Percentiles rank a stretch among this genome's conserved stretches.
phyloP scores from a whole-genome alignment of 2,329 filamentous ascomycete genomes.

The Talaromyces sp. region DNA sequence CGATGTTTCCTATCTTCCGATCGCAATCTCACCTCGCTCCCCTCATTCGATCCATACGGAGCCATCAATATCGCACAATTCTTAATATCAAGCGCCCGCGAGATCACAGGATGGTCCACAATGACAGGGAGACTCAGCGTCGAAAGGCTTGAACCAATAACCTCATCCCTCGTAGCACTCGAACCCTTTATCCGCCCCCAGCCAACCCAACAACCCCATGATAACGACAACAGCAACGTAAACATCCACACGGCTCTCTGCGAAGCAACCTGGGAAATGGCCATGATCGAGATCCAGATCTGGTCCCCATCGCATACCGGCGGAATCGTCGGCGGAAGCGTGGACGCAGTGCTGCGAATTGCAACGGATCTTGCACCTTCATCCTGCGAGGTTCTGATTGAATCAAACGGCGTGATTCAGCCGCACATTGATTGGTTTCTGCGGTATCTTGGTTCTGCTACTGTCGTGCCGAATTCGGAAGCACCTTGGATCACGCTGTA shows the following conservation, averaged over 20 bases:
- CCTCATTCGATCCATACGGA: conserved; percentile 41
- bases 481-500: conserved; percentile 42
- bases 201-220: no score
- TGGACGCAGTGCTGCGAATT: conserved; percentile 36
- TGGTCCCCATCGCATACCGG: conserved; percentile 43
- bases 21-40: conserved; percentile 27
- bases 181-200: conserved; percentile 27
- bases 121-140: conserved; percentile 44
- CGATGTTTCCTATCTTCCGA: conserved; percentile 36
- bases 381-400: conserved; percentile 32
- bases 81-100: conserved; percentile 41
- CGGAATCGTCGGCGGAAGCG: conserved; percentile 37
- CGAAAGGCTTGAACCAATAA: conserved; percentile 37
- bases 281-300: conserved; percentile 44
- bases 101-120: conserved; percentile 44
- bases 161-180: conserved; percentile 36
- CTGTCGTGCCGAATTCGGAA: conserved; percentile 25
- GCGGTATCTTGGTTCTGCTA: conserved; percentile 32
- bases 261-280: conserved; percentile 42
- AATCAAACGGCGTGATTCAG: conserved; percentile 30
- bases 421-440: conserved; percentile 43
- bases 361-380: conserved; percentile 30
- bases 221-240: no score
- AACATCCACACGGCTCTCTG: conserved; percentile 20
- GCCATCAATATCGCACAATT: conserved; percentile 45